phyloP scores from a whole-genome alignment of 345 rosid species.

The Salix viminalis region DNA sequence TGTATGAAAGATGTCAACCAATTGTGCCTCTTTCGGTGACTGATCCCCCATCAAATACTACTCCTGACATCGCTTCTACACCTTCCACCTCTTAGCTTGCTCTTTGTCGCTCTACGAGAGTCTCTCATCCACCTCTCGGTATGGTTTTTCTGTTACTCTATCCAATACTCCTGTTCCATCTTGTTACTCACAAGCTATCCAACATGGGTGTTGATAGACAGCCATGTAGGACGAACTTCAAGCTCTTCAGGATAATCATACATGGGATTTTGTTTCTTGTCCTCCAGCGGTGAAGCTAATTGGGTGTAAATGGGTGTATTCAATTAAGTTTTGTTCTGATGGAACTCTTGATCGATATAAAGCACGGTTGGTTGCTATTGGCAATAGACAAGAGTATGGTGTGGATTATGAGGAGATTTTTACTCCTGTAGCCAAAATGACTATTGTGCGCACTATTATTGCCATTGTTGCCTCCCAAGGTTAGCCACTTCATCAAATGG shows the following conservation, averaged over 20 bases:
- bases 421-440: neutral
- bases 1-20: too few relatives aligned
- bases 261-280: too few relatives aligned
- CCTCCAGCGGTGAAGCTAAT: too few relatives aligned
- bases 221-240: too few relatives aligned
- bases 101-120: too few relatives aligned
- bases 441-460: neutral
- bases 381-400: neutral
- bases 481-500: neutral
- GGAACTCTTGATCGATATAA: neutral
- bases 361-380: neutral
- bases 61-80: neutral
- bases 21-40: fast-evolving
- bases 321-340: too few relatives aligned
- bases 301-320: neutral
- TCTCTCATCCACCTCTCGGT: neutral
- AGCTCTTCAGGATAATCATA: neutral
- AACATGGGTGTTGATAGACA: neutral
- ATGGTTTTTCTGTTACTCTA: neutral
- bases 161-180: neutral
- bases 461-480: neutral
- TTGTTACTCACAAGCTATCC: neutral
- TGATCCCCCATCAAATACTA: fast-evolving
- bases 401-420: neutral
- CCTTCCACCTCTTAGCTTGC: neutral